A percentile compares a stretch with the other conserved stretches of the same genome.
These are phyloP conservation scores for Salvia rosmarinus DNA, from an alignment of 257 asterid genomes.

Conservation along the genomic window DNA sequence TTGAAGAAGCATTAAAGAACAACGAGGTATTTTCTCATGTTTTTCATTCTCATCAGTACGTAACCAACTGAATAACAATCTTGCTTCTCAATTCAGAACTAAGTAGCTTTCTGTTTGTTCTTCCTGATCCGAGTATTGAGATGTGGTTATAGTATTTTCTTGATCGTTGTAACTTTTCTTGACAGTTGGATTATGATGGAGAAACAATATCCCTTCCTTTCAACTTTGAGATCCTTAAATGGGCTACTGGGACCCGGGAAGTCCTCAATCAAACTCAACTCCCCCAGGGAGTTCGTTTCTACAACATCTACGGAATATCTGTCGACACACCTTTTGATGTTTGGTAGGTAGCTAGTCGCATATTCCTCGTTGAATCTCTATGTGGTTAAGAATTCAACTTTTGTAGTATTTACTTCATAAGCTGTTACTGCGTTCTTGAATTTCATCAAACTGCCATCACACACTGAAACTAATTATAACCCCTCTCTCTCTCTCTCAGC, in stretches of 20 bases:
- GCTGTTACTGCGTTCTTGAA: too few relatives aligned
- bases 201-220: slow-evolving; percentile 71
- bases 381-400: too few relatives aligned
- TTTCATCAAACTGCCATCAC: neutral
- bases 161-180: neutral
- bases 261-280: slow-evolving; percentile 57
- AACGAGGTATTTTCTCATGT: slow-evolving; percentile 61
- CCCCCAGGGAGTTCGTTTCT: slow-evolving; percentile 72
- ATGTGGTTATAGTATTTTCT: neutral
- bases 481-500: slow-evolving; percentile 48
- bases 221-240: slow-evolving; percentile 60
- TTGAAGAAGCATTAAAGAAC: slow-evolving; percentile 62
- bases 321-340: slow-evolving; percentile 85
- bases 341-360: slow-evolving; percentile 71
- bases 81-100: too few relatives aligned
- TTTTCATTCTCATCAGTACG: neutral
- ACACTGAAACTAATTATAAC: neutral
- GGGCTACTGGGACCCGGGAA: slow-evolving; percentile 80
- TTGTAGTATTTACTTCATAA: too few relatives aligned
- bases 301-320: slow-evolving; percentile 84
- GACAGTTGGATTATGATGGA: slow-evolving; percentile 71
- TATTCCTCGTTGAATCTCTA: too few relatives aligned
- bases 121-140: neutral
- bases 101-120: neutral
- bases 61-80: slow-evolving; percentile 2